These are phyloP conservation scores for Suillus weaverae DNA, from an alignment of 768 basidiomycete species.

Conservation along the genomic window DNA sequence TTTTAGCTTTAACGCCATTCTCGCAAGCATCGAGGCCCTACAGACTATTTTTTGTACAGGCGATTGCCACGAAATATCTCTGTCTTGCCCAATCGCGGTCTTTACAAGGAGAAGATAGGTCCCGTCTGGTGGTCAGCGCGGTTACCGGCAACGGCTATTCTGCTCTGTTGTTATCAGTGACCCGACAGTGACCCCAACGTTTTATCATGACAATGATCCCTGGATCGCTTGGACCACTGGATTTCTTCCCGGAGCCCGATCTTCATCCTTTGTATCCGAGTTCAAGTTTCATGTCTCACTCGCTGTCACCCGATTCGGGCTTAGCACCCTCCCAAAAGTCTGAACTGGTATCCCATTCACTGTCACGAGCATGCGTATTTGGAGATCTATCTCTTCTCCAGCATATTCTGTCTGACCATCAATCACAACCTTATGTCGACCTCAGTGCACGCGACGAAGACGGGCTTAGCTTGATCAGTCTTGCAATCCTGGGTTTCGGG, in stretches of 20 bases:
- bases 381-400: slow-evolving; percentile 73
- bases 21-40: neutral
- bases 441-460: slow-evolving; percentile 79
- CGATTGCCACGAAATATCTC: neutral
- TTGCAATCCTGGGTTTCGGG: slow-evolving; percentile 79
- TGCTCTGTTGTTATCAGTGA: neutral
- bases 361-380: slow-evolving; percentile 75
- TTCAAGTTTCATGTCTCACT: slow-evolving; percentile 55
- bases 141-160: neutral
- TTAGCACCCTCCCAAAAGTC: slow-evolving; percentile 66
- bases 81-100: neutral
- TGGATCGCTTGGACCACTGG: slow-evolving; percentile 37
- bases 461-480: slow-evolving; percentile 76
- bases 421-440: slow-evolving; percentile 67
- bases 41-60: neutral
- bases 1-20: neutral
- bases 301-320: slow-evolving; percentile 67
- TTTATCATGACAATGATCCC: slow-evolving; percentile 29
- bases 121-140: neutral
- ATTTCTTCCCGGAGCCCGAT: slow-evolving; percentile 76
- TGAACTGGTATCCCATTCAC: slow-evolving; percentile 70
- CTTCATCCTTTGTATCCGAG: slow-evolving; percentile 79
- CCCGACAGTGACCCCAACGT: neutral
- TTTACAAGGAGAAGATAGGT: slow-evolving; percentile 3
- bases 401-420: slow-evolving; percentile 67